Base-by-base conservation (phyloP, 2,329 filamentous ascomycete species). In the Aspergillus ibericus region DNA sequence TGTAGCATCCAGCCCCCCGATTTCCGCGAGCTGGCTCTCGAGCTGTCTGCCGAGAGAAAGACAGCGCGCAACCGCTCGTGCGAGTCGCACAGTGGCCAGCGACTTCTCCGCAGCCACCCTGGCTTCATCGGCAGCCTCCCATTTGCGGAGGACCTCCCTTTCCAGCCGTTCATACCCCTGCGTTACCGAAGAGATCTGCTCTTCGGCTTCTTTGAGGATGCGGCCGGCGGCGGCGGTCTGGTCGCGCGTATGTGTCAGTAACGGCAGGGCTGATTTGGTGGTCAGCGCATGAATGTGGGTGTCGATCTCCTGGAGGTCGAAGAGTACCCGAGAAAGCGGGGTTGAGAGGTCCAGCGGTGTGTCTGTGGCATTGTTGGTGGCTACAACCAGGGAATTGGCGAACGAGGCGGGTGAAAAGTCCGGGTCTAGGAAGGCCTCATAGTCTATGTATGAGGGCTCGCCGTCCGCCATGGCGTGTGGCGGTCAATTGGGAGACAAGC, bases 251-350 rank as follows among this genome's bases (percentile, higher is more conserved):
- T 97, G 84, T 29, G 87, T 80, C 18, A 99, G 83, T 27, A 99
- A 82, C 0, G 92, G 90, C 0, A 93, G 79, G 2, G 95, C 92
- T 27, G 88, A 90, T 63, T 90, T 88, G 2, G 92, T 95, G 5
- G 93, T 96, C 40, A 98, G 83, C 3, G 86, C 85, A 74, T 99
- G 92, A 63, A 99, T 96, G 72, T 96, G 92, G 0, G 93, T 96
- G 77, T 98, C 93, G 65, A 99, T 89, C 77, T 98, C 95, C 73
- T 98, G 95, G 3, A 95, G 88, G 76, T 99, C 95, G 77, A 99
- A 99, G 6, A 98, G 86, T 5, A 97, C 93, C 55, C 92, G 87
- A 5, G 93, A 96, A 49, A 99, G 84, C 2, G 95, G 93, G 15
- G 95, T 98, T 5, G 92, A 93, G 58, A 99, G 89, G 75, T 99